Base-by-base conservation (phyloP, 2,329 filamentous ascomycete genomes). In the Dactylella cylindrospora region DNA sequence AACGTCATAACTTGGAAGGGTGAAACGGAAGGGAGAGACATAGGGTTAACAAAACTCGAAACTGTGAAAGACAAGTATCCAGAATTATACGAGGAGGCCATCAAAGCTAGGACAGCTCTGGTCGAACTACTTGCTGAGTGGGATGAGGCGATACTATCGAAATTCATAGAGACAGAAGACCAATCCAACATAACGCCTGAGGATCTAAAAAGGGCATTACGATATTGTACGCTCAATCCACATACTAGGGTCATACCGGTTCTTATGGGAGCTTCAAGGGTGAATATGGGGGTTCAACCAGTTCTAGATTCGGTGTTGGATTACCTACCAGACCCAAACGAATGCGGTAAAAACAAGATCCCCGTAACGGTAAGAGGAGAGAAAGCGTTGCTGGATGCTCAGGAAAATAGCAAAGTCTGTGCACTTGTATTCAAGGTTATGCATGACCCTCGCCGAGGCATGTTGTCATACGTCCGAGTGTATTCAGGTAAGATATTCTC, bases 401-500 rank as follows among this genome's bases (percentile, higher is more conserved):
- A 84, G 71, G 83, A 86, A 70, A 78, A 78, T 33, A 93, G 98
- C 73, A 81, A 84, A 39, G 80, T 84, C 2, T 90, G 95, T 64
- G 86, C 91, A 73, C 82, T 98, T 51, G 83, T 96, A 15, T 98
- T 98, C 79, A 98, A 98, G 79, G 77, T 75, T n/a, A 83, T 98
- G 22, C 93, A 98, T 79, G 93, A 98, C 76, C 95, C 91, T 75
- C 96, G 95, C 73, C 97, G 95, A 70, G 93, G 93, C 36, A 93
- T 98, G 75, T 81, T 98, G 71, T 98, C 93, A 52, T 98, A 98
- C 73, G 94, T 98, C 66, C 88, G 93, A 68, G 93, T 98, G 55
- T 98, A 98, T 77, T 93, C 98, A 75, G 93, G 93, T 68, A 77
- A 94, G 13, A 86, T 93, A 35, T 91, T 96, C 0, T 94, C 95